A percentile compares a stretch with the other conserved stretches of the same genome.
These are phyloP conservation scores for Carpinus fangiana DNA, from an alignment of 306 rosid species.

Conservation along the genomic window DNA sequence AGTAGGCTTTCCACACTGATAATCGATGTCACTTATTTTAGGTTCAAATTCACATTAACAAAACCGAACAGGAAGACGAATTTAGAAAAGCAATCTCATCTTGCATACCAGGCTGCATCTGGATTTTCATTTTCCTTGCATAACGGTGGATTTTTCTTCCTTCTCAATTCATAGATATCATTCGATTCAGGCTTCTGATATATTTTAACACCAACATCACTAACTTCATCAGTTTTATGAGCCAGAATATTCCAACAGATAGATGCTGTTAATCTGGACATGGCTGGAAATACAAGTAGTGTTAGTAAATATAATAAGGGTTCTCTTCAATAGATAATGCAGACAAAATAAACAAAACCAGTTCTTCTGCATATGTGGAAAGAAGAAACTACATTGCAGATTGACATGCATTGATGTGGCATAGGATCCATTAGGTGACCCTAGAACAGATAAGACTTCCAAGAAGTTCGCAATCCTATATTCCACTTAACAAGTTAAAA, in stretches of 20 bases:
- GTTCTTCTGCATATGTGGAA: background rate
- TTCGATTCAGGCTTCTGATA: slow-evolving; percentile 93
- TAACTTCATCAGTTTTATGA: slow-evolving; percentile 80
- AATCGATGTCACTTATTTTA: background rate
- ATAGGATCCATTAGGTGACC: slow-evolving; percentile 16
- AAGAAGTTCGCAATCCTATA: background rate
- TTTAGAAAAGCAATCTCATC: slow-evolving; percentile 30
- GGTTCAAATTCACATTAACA: slow-evolving; percentile 2
- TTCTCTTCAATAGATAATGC: background rate
- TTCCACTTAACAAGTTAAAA: background rate
- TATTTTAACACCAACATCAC: slow-evolving; percentile 84
- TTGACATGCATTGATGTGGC: slow-evolving; percentile 14
- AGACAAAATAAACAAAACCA: background rate
- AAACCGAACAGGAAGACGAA: slow-evolving; percentile 9
- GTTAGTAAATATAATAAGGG: background rate
- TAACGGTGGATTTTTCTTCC: slow-evolving; percentile 80
- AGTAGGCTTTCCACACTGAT: slow-evolving; percentile 14
- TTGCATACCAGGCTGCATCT: slow-evolving; percentile 83
- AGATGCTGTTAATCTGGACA: slow-evolving; percentile 65
- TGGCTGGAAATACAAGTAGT: slow-evolving; percentile 58
- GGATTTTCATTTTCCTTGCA: slow-evolving; percentile 92
- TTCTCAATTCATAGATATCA: slow-evolving; percentile 72
- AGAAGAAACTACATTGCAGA: slow-evolving; percentile 9
- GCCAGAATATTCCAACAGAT: slow-evolving; percentile 97
- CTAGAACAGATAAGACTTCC: slow-evolving; percentile 7